phyloP scores from a whole-genome alignment of 106 monocot species.

The Acorus calamus region DNA sequence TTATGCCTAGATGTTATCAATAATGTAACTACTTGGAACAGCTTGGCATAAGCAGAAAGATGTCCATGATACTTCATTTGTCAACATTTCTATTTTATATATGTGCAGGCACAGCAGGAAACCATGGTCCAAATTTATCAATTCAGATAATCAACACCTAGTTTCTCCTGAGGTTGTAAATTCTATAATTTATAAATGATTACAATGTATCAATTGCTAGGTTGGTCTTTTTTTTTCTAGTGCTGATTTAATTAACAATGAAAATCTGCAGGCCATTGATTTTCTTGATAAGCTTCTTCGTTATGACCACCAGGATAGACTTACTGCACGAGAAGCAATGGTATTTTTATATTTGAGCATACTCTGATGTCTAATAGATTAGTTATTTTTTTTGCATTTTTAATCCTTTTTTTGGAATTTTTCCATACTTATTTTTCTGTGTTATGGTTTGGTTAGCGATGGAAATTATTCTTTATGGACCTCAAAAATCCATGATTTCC shows the following conservation, averaged over 20 bases:
- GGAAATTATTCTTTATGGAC: too few relatives aligned
- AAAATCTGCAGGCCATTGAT: slow-evolving; percentile 60
- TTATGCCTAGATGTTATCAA: neutral
- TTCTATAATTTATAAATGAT: too few relatives aligned
- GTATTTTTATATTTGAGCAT: neutral
- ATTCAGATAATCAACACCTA: slow-evolving; percentile 73
- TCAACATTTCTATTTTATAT: neutral
- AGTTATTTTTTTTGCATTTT: too few relatives aligned
- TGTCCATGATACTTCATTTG: neutral
- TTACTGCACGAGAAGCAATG: slow-evolving; percentile 87
- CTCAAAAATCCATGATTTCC: too few relatives aligned
- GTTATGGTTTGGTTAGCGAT: too few relatives aligned
- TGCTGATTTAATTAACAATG: too few relatives aligned
- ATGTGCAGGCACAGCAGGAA: slow-evolving; percentile 74
- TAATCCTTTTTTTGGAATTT: too few relatives aligned
- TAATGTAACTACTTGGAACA: neutral
- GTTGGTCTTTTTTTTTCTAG: too few relatives aligned
- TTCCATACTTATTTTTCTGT: too few relatives aligned
- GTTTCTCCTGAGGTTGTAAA: slow-evolving; percentile 62
- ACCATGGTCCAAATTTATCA: slow-evolving; percentile 80
- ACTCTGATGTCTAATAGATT: too few relatives aligned
- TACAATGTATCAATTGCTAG: too few relatives aligned
- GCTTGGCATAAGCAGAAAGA: neutral
- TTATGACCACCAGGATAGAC: slow-evolving; percentile 86
- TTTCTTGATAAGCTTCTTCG: slow-evolving; percentile 88